Base-by-base conservation (phyloP, 2,329 filamentous ascomycete genomes). In the Coniochaeta pulveracea region DNA sequence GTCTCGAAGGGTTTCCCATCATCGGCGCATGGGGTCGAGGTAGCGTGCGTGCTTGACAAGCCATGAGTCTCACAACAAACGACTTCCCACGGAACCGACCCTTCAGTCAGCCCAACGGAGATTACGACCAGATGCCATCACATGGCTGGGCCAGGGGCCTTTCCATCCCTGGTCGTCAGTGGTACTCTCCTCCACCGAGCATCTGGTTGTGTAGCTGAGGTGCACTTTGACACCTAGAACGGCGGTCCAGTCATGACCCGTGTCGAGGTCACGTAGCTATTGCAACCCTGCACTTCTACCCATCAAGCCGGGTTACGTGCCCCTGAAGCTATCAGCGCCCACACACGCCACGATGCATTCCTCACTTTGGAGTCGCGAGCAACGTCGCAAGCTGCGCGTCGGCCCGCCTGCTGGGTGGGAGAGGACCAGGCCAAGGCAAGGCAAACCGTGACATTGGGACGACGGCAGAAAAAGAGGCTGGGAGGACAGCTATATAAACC, bases 321-420 rank as follows among this genome's bases (percentile, higher is more conserved):
- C 10, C 10, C 10, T 17, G n/a, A n/a, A n/a, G n/a, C 14, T 15
- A 19, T 19, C 3, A 29, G 10, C 10, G 27, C 11, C 27, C 14
- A 18, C 27, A 29, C 16, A 29, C 27, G 16, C 27, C 27, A 29
- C 26, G 16, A 11, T 3, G 27, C 10, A 19, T 19, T 18, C 15
- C 27, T 10, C 27, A 29, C 6, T 11, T 16, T 29, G n/a, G 16
- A 29, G 10, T 29, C 17, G 27, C 16, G 16, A 29, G 27, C 27
- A 29, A 29, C 27, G 27, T 29, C 27, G 27, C 27, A 29, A 19
- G 27, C 27, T 18, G 27, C 27, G 11, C n/a, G n/a, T n/a, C 15
- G 27, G 15, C 27, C 27, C 15, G 15, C 27, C n/a, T 9, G n/a
- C n/a, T n/a, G n/a, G n/a, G n/a, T n/a, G n/a, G n/a, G n/a, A n/a